Percentiles rank a stretch among this genome's conserved stretches.
phyloP scores from a whole-genome alignment of 257 asterid species.

The Euphrasia confusa region DNA sequence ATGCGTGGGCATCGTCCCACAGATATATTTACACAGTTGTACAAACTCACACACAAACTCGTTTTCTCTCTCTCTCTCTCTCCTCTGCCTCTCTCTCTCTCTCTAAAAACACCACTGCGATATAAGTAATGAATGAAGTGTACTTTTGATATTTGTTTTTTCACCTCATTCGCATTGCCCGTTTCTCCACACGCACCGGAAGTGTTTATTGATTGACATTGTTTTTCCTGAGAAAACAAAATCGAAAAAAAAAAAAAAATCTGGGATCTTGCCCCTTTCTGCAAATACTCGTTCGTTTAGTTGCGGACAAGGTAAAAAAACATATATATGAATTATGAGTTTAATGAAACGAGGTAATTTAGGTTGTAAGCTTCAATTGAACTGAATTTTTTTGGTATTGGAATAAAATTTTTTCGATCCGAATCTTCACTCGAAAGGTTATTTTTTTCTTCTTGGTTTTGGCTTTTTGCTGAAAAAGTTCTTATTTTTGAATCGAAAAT shows the following conservation, averaged over 20 bases:
- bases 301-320: conserved; percentile 37
- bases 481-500: conserved; percentile 22
- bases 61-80: conserved; percentile 7
- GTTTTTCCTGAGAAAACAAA: conserved; percentile 9
- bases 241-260: conserved; percentile 6
- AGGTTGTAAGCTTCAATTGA: conserved; percentile 11
- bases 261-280: conserved; percentile 40
- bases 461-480: conserved; percentile 27
- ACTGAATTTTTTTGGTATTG: conserved; percentile 25
- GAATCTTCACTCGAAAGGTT: conserved; percentile 29
- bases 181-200: conserved; percentile 20
- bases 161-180: conserved; percentile 22
- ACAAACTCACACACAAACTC: background rate
- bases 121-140: conserved; percentile 15
- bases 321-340: conserved; percentile 17
- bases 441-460: conserved; percentile 6
- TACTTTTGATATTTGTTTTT: conserved; percentile 13
- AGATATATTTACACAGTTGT: background rate
- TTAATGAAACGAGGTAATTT: conserved; percentile 2
- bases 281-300: conserved; percentile 41
- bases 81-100: conserved; percentile 10
- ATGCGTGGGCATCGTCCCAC: conserved; percentile 1
- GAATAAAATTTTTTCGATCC: conserved; percentile 26
- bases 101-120: conserved; percentile 8
- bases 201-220: conserved; percentile 21